phyloP scores from a whole-genome alignment of 805 yeast species.

The Vanderwaltozyma verrucispora region DNA sequence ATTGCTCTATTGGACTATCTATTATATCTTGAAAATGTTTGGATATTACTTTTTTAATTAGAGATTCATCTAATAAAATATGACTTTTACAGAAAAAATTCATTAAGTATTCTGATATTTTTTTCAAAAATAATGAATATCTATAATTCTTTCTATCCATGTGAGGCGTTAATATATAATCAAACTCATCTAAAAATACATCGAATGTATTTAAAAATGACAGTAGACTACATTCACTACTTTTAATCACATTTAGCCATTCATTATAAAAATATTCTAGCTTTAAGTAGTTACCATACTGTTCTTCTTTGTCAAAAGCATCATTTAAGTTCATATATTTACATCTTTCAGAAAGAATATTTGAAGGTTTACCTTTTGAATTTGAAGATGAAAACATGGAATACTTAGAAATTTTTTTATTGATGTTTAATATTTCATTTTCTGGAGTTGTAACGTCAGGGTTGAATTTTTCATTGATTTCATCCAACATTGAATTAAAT shows the following conservation, averaged over 20 bases:
- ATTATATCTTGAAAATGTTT: conserved; percentile 13
- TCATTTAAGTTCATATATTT: conserved; percentile 37
- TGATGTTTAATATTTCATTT: conserved; percentile 8
- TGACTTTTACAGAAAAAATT: conserved; percentile 37
- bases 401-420: conserved; percentile 10
- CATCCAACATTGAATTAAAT: conserved; percentile 31
- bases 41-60: conserved; percentile 4
- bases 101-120: conserved; percentile 40
- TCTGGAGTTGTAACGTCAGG: too few species aligned
- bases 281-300: conserved; percentile 55
- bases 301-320: conserved; percentile 50
- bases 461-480: conserved; percentile 16
- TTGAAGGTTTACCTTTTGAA: conserved; percentile 7
- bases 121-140: conserved; percentile 37
- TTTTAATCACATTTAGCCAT: conserved; percentile 39
- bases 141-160: conserved; percentile 23
- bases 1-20: conserved; percentile 6
- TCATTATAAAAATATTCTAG: conserved; percentile 39
- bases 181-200: conserved; percentile 25
- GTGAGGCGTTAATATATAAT: conserved; percentile 19
- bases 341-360: conserved; percentile 41
- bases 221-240: conserved; percentile 33
- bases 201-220: conserved; percentile 42
- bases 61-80: conserved; percentile 38
- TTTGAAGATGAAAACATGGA: conserved; percentile 18